Percentiles rank a stretch among this genome's conserved stretches.
phyloP scores from a whole-genome alignment of 176 grass and related monocot genomes.

The Dactylis glomerata region DNA sequence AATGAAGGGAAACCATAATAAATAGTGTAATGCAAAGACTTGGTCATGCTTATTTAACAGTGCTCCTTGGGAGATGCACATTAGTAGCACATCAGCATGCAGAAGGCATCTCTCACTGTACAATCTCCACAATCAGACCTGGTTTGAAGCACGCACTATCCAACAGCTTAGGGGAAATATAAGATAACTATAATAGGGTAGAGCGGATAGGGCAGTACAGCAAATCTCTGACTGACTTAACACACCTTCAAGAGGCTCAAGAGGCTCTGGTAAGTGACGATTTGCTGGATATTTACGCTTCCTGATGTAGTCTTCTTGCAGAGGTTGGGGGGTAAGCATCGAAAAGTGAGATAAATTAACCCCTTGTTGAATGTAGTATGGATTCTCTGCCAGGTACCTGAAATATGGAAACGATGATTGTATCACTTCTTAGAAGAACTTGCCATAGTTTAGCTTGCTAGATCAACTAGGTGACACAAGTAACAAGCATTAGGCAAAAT shows the following conservation, averaged over 20 bases:
- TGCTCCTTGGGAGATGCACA: neutral
- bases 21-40: constrained; percentile 8
- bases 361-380: constrained; percentile 42
- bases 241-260: constrained; percentile 43
- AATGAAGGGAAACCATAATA: neutral
- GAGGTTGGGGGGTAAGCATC: constrained; percentile 44
- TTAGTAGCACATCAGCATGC: neutral
- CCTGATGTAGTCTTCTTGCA: constrained; percentile 36
- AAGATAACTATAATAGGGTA: neutral
- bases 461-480: neutral
- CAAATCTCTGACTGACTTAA: constrained; percentile 9
- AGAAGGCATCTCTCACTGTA: neutral
- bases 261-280: constrained; percentile 25
- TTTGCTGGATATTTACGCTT: constrained; percentile 28
- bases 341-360: constrained; percentile 60
- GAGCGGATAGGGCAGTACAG: neutral
- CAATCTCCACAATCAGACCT: neutral
- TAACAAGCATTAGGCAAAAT: neutral
- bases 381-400: constrained; percentile 63
- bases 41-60: neutral
- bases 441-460: neutral
- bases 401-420: constrained; percentile 15
- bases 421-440: neutral
- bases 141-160: constrained; percentile 7
- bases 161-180: neutral